Conservation (phyloP, 768 basidiomycete genomes). For the Trichaptum fuscoviolaceum region DNA sequence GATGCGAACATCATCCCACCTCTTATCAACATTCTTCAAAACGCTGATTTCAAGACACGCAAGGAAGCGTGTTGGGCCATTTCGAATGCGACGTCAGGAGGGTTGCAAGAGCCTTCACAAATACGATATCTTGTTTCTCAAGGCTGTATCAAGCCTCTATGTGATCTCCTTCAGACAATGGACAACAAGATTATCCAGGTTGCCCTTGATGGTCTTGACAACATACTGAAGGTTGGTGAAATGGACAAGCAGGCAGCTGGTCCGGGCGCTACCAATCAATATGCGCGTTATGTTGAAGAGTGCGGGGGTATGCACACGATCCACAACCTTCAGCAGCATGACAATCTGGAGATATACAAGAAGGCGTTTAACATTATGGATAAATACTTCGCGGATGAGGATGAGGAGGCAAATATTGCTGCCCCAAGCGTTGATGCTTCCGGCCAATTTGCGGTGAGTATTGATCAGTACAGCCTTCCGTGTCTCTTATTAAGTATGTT, state of each 20-base stretch:
- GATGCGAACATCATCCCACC: constrained; percentile 98
- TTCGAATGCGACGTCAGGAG: constrained; percentile 97
- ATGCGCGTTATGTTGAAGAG: constrained; percentile 93
- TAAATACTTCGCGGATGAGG: constrained; percentile 98
- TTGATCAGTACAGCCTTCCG: constrained; percentile 2
- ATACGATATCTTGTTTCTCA: constrained; percentile 97
- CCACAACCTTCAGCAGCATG: constrained; percentile 98
- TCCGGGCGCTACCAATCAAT: constrained; percentile 83
- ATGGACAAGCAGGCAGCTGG: constrained; percentile 82
- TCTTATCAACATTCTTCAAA: constrained; percentile 94
- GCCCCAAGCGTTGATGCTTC: constrained; percentile 71
- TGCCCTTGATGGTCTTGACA: constrained; percentile 95
- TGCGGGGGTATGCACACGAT: constrained; percentile 99
- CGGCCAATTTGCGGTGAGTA: constrained; percentile 68
- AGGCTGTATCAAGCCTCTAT: constrained; percentile 98
- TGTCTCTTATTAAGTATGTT: constrained; percentile 12
- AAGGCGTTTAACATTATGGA: constrained; percentile 99
- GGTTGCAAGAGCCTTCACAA: constrained; percentile 91
- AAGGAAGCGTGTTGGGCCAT: constrained; percentile 99
- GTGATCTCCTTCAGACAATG: constrained; percentile 95
- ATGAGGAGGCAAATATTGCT: constrained; percentile 81
- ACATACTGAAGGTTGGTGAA: constrained; percentile 97
- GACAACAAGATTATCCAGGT: constrained; percentile 99
- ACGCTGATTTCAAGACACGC: constrained; percentile 98
- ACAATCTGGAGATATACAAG: constrained; percentile 99